Evolutionary conservation across 768 basidiomycete genomes (phyloP).

Genomic region (Lactifluus pinguis): DNA sequence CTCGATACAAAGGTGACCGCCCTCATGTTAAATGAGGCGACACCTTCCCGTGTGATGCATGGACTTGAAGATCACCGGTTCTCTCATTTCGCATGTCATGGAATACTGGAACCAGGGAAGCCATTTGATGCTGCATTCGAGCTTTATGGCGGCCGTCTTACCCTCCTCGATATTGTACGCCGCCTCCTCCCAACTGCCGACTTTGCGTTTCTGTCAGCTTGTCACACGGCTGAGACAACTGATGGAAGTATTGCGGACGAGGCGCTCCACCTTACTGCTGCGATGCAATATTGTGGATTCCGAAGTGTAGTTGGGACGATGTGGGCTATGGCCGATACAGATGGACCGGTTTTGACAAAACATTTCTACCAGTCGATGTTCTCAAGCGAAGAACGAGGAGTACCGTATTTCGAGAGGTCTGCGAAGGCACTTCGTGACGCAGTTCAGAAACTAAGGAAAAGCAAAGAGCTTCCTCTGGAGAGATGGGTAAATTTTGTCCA

Average conservation of each 20-base stretch:
- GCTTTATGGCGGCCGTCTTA: no score
- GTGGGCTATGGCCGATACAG: not conserved
- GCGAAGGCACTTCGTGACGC: not conserved
- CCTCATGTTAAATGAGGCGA: not conserved
- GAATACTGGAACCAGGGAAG: not conserved
- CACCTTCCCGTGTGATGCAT: not conserved
- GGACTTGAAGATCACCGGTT: not conserved
- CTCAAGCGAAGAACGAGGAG: not conserved
- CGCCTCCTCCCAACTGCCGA: no score
- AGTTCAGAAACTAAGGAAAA: not conserved
- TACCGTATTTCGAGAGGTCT: not conserved
- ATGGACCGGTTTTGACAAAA: not conserved
- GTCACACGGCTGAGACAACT: not conserved
- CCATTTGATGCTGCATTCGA: not conserved
- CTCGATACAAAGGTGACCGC: not conserved
- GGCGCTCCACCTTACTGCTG: no score
- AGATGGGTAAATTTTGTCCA: not conserved
- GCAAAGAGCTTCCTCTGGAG: not conserved
- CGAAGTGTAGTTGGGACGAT: no score
- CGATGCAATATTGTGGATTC: no score
- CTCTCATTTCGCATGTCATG: not conserved
- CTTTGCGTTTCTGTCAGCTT: not conserved
- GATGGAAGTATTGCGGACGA: not conserved
- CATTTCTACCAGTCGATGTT: not conserved
- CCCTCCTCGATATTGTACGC: no score